Evolutionary conservation across 2,329 filamentous ascomycete species (phyloP).

Genomic region (Penicillium griseofulvum): DNA sequence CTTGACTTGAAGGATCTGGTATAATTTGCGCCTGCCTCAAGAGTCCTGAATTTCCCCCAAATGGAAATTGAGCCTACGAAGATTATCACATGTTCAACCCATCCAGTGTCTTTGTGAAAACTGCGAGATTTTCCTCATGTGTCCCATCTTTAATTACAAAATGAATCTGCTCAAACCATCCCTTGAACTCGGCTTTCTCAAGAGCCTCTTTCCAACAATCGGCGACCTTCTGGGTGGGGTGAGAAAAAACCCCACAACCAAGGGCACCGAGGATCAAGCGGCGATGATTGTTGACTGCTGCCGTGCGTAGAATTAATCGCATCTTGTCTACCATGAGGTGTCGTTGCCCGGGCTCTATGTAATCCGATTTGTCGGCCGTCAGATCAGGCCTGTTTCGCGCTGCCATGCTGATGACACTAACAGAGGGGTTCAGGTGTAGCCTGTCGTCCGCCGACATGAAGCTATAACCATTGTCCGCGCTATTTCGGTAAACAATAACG

Average conservation of each 20-base stretch:
- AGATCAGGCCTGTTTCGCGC: slow-evolving; percentile 50
- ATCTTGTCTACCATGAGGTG: slow-evolving; percentile 62
- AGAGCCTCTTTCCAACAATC: slow-evolving; percentile 62
- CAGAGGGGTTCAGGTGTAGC: slow-evolving; percentile 12
- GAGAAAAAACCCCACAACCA: slow-evolving; percentile 66
- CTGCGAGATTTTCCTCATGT: neutral
- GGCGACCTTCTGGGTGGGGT: slow-evolving; percentile 63
- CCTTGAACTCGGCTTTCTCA: slow-evolving; percentile 58
- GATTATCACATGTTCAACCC: neutral
- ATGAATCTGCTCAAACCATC: slow-evolving; percentile 63
- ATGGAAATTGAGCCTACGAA: neutral
- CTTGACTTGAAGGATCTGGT: neutral
- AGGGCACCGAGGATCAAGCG: slow-evolving; percentile 65
- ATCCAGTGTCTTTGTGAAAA: neutral
- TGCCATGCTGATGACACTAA: slow-evolving; percentile 62
- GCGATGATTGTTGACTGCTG: slow-evolving; percentile 56
- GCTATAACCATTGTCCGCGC: slow-evolving; percentile 47
- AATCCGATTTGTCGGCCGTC: slow-evolving; percentile 29
- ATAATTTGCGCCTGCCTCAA: neutral
- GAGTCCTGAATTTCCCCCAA: neutral
- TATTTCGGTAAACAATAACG: slow-evolving; percentile 58
- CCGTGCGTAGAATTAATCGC: slow-evolving; percentile 58
- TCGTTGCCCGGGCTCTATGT: slow-evolving; percentile 46
- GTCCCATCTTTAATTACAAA: slow-evolving; percentile 55
- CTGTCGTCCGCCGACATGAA: slow-evolving; percentile 35